Conservation (phyloP, 306 rosid genomes). For the Castanopsis chinensis region DNA sequence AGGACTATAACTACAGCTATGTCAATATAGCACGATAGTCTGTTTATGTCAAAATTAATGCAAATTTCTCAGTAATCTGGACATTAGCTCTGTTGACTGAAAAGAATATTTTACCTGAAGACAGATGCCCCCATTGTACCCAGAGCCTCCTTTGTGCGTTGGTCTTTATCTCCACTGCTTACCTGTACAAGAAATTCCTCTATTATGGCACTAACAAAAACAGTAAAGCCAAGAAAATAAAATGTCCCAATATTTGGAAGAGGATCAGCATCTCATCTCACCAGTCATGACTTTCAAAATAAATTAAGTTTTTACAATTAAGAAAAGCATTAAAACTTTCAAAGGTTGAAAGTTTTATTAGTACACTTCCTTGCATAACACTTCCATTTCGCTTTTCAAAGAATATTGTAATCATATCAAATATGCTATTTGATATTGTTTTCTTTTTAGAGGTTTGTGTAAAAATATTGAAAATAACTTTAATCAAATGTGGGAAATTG, state of each 20-base stretch:
- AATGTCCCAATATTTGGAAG: background rate
- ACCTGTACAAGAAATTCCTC: constrained; percentile 45
- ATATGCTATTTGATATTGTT: background rate
- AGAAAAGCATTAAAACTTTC: background rate
- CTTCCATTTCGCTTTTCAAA: background rate
- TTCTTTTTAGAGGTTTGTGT: background rate
- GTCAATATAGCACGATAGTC: background rate
- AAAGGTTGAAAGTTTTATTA: background rate
- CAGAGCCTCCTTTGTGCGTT: constrained; percentile 81
- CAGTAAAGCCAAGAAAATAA: background rate
- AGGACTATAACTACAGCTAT: background rate
- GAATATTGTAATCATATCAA: background rate
- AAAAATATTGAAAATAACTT: background rate
- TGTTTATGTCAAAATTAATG: background rate
- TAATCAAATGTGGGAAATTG: background rate
- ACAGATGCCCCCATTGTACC: constrained; percentile 99
- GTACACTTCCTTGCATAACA: background rate
- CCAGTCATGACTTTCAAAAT: background rate
- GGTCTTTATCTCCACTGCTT: constrained; percentile 74
- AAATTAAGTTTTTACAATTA: background rate
- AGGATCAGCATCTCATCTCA: background rate
- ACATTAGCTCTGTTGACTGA: constrained; percentile 1
- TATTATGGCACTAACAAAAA: background rate
- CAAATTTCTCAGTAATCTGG: background rate
- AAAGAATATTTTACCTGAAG: constrained; percentile 52